Evolutionary conservation across 371 early-diverging fungal genomes (phyloP).

Genomic region (Amoeboradix gromovi): DNA sequence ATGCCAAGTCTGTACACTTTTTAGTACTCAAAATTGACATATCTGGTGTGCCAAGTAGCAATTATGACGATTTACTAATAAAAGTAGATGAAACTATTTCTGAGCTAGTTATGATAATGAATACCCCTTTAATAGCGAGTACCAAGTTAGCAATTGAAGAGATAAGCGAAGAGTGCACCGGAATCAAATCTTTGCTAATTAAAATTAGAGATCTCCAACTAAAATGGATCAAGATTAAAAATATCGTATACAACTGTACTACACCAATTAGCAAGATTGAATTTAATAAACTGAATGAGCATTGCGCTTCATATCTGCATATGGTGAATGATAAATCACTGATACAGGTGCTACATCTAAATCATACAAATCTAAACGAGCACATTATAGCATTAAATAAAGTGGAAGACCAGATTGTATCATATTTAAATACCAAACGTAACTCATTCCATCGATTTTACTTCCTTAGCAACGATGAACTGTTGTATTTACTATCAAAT

Average conservation of each 20-base stretch:
- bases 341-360: background rate
- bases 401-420: background rate
- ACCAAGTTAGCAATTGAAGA: background rate
- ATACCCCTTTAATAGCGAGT: background rate
- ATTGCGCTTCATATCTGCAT: background rate
- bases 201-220: background rate
- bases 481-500: slow-evolving; percentile 23
- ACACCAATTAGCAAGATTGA: background rate
- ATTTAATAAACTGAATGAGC: background rate
- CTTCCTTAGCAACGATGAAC: slow-evolving; percentile 23
- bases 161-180: background rate
- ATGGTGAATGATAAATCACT: background rate
- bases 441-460: slow-evolving; percentile 19
- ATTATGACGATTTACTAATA: background rate
- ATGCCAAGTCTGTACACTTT: background rate
- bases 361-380: background rate
- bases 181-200: background rate
- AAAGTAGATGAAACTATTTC: background rate
- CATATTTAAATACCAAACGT: slow-evolving; percentile 16
- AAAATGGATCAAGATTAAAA: background rate
- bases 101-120: background rate
- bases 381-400: no score
- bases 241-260: background rate
- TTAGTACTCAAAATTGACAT: background rate
- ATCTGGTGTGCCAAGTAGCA: background rate